Conservation (phyloP, 805 yeast genomes). For the Wickerhamia fluorescens region DNA sequence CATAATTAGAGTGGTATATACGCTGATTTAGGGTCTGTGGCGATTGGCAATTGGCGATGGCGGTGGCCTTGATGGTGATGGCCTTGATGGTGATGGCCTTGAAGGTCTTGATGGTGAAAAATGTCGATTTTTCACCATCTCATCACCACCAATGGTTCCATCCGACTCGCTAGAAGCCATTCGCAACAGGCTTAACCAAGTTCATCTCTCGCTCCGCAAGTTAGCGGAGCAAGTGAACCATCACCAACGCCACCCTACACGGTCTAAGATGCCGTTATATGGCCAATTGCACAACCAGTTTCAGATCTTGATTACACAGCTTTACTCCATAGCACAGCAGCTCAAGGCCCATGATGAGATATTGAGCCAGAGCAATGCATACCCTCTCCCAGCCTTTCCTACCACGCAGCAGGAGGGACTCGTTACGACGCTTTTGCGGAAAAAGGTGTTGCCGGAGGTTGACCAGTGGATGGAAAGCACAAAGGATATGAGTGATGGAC, state of each 20-base stretch:
- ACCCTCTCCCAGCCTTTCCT: constrained; percentile 81
- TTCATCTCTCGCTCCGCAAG: constrained; percentile 33
- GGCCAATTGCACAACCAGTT: constrained; percentile 77
- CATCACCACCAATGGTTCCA: too few species aligned
- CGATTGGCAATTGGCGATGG: too few species aligned
- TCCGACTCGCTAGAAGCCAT: constrained; percentile 34
- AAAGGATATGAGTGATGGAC: too few species aligned
- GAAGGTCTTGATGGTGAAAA: too few species aligned
- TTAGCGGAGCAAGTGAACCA: constrained; percentile 30
- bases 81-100: too few species aligned
- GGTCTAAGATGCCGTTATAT: constrained; percentile 37
- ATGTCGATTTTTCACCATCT: too few species aligned
- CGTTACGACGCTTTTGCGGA: constrained; percentile 76
- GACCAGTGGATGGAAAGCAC: constrained; percentile 62
- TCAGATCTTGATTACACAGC: constrained; percentile 74
- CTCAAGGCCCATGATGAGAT: constrained; percentile 54
- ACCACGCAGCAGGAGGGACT: constrained; percentile 77
- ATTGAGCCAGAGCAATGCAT: constrained; percentile 64
- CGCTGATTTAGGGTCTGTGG: too few species aligned
- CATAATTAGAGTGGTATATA: constrained; percentile 8
- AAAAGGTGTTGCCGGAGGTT: constrained; percentile 86
- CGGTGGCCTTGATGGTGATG: too few species aligned
- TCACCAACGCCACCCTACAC: constrained; percentile 29
- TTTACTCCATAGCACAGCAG: constrained; percentile 67
- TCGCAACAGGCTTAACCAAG: constrained; percentile 36